Percentiles rank a stretch among this genome's conserved stretches.
These are phyloP conservation scores for Neodidymelliopsis sp. DNA, from an alignment of 2,329 filamentous ascomycete genomes.

Conservation along the genomic window DNA sequence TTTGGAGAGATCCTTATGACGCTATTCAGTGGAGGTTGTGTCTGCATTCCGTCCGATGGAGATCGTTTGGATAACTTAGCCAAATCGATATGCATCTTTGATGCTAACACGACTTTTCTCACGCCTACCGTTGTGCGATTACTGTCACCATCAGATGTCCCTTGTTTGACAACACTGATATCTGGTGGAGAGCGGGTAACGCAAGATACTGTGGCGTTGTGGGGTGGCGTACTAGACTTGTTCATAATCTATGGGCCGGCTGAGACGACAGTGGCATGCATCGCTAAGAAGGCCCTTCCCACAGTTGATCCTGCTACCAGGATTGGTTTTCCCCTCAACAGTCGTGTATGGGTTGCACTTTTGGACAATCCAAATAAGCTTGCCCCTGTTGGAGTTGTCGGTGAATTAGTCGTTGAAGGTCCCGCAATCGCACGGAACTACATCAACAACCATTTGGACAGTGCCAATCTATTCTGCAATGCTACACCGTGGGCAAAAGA, in stretches of 20 bases:
- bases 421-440: slow-evolving; percentile 51
- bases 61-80: slow-evolving; percentile 59
- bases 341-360: slow-evolving; percentile 26
- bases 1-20: slow-evolving; percentile 61
- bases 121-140: slow-evolving; percentile 63
- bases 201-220: not conserved
- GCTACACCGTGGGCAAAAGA: slow-evolving; percentile 12
- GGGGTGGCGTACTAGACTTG: not conserved
- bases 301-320: not conserved
- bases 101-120: slow-evolving; percentile 48
- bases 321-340: not conserved
- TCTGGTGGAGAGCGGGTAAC: not conserved
- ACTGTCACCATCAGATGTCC: slow-evolving; percentile 42
- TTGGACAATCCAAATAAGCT: slow-evolving; percentile 24
- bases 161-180: slow-evolving; percentile 1
- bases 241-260: not conserved
- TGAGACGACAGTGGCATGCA: not conserved
- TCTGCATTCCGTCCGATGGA: slow-evolving; percentile 62
- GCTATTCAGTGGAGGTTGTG: slow-evolving; percentile 54
- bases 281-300: not conserved
- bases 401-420: slow-evolving; percentile 64
- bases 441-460: slow-evolving; percentile 21
- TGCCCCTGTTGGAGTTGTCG: slow-evolving; percentile 34
- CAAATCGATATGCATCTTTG: slow-evolving; percentile 38
- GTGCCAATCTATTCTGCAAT: slow-evolving; percentile 17